phyloP scores from a whole-genome alignment of 805 yeast species.

The Cyberlindnera americana region DNA sequence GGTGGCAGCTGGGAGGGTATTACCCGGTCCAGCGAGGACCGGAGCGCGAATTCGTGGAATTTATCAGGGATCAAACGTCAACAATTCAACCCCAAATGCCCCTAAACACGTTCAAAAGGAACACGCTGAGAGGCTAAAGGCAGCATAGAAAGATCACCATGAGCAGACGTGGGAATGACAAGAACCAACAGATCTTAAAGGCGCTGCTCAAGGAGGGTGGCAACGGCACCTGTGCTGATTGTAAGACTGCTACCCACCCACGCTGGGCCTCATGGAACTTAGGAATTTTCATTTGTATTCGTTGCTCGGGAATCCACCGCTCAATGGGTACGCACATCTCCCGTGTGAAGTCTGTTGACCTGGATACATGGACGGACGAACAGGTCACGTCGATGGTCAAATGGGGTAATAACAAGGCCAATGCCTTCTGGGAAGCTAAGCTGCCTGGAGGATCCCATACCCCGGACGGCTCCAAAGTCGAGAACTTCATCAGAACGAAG shows the following conservation, averaged over 20 bases:
- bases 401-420: constrained; percentile 85
- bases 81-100: background rate
- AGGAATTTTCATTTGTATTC: constrained; percentile 88
- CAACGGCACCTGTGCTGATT: constrained; percentile 85
- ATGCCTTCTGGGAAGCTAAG: constrained; percentile 78
- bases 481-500: constrained; percentile 86
- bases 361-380: constrained; percentile 95
- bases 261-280: constrained; percentile 98
- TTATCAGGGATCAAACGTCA: background rate
- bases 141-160: constrained; percentile 2
- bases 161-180: constrained; percentile 20
- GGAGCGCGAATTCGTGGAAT: background rate
- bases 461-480: constrained; percentile 83
- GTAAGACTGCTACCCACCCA: constrained; percentile 86
- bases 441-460: constrained; percentile 61
- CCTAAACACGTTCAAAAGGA: background rate
- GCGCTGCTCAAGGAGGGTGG: constrained; percentile 72
- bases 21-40: constrained; percentile 1
- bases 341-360: constrained; percentile 87
- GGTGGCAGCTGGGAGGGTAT: background rate
- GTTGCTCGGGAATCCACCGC: constrained; percentile 95
- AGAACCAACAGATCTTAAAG: constrained; percentile 51
- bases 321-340: constrained; percentile 95
- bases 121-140: background rate
- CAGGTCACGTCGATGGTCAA: constrained; percentile 76